Conservation (phyloP, 176 grass and related monocot species). For the Triticum turgidum region DNA sequence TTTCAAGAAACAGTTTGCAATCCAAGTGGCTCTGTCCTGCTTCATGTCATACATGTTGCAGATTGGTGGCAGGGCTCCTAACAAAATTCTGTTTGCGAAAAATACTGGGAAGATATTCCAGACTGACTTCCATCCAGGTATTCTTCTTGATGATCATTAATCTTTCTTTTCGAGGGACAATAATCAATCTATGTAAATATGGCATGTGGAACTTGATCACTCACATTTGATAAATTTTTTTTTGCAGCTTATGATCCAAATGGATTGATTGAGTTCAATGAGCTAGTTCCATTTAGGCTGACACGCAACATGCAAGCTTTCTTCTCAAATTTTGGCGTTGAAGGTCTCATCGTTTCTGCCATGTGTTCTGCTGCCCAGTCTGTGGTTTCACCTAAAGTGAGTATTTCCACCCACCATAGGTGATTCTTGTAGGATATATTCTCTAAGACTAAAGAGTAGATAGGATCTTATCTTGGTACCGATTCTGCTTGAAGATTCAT, state of each 20-base stretch:
- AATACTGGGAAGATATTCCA: conserved; percentile 99
- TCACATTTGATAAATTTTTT: conserved; percentile 19
- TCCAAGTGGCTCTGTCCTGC: conserved; percentile 93
- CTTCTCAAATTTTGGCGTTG: conserved; percentile 96
- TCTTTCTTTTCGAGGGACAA: not conserved
- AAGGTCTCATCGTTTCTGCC: conserved; percentile 91
- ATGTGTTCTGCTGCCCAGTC: conserved; percentile 97
- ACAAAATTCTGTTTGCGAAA: conserved; percentile 98
- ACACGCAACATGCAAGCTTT: conserved; percentile 98
- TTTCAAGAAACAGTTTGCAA: conserved; percentile 98
- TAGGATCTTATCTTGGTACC: not conserved
- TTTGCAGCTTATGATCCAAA: conserved; percentile 91
- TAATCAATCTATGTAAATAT: conserved; percentile 4
- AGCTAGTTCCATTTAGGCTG: conserved; percentile 95
- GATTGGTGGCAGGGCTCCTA: conserved; percentile 95
- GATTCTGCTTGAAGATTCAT: not conserved
- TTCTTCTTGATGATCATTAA: not conserved
- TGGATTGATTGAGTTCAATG: conserved; percentile 96
- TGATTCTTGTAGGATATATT: not conserved
- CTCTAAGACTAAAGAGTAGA: conserved; percentile 1
- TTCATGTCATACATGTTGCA: conserved; percentile 98
- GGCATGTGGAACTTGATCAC: not conserved
- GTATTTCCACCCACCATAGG: conserved; percentile 25
- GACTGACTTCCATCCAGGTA: conserved; percentile 99
- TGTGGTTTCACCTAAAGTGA: conserved; percentile 89